A percentile compares a stretch with the other conserved stretches of the same genome.
phyloP scores from a whole-genome alignment of 306 rosid species.

The Echinosophora koreensis region DNA sequence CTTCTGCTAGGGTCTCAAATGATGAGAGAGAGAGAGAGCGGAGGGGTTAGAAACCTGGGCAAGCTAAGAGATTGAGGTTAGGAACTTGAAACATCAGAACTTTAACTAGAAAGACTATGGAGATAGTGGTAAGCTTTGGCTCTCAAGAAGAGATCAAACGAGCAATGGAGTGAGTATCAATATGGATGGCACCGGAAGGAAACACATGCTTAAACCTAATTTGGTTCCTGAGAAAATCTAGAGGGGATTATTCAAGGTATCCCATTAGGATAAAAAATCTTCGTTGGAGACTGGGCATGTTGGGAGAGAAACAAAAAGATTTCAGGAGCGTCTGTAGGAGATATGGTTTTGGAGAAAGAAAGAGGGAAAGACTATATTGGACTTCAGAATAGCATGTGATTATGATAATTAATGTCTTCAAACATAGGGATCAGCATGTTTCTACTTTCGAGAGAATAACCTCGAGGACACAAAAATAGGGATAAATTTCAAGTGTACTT shows the following conservation, averaged over 20 bases:
- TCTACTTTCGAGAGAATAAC: conserved; percentile 7
- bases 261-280: neutral
- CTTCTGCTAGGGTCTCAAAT: neutral
- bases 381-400: neutral
- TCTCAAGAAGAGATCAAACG: neutral
- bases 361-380: neutral
- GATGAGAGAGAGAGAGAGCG: neutral
- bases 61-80: conserved; percentile 8
- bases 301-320: neutral
- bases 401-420: neutral
- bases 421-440: neutral
- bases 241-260: neutral
- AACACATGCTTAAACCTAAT: neutral
- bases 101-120: conserved; percentile 7
- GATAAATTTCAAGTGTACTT: neutral
- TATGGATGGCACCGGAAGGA: no score
- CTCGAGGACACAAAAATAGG: neutral
- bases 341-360: neutral
- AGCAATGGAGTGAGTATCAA: no score
- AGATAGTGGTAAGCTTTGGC: neutral
- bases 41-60: neutral
- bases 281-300: neutral
- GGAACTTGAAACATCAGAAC: neutral
- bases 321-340: neutral
- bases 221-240: conserved; percentile 5